Evolutionary conservation across 2,329 filamentous ascomycete species (phyloP).

Genomic region (Parascedosporium putredinis): DNA sequence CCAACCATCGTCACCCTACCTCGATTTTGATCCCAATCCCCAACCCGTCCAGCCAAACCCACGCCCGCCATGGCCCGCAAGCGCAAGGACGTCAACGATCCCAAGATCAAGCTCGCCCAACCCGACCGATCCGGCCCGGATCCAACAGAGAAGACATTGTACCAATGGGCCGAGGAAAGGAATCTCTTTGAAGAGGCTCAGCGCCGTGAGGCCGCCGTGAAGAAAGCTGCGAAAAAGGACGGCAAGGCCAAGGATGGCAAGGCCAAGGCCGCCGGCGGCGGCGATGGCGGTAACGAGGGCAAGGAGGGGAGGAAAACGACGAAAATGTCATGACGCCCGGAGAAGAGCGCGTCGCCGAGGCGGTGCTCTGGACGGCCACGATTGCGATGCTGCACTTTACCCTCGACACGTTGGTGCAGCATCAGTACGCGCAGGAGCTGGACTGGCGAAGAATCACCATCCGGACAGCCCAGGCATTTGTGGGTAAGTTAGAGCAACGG

Average conservation of each 20-base stretch:
- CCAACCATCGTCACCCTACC: background rate
- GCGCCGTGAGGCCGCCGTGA: conserved; percentile 23
- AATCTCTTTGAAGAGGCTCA: conserved; percentile 44
- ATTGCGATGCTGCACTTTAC: conserved; percentile 66
- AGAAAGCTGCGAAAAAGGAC: conserved; percentile 12
- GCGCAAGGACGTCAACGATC: conserved; percentile 33
- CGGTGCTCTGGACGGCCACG: conserved; percentile 47
- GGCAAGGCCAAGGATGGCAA: conserved; percentile 7
- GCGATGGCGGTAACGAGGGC: conserved; percentile 18
- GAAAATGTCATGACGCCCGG: conserved; percentile 27
- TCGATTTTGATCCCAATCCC: background rate
- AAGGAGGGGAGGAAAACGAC: too few relatives aligned
- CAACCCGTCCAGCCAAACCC: background rate
- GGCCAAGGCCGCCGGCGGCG: background rate
- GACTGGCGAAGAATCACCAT: conserved; percentile 44
- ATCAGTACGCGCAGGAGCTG: conserved; percentile 63
- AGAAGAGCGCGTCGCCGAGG: conserved; percentile 43
- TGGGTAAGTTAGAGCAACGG: conserved; percentile 31
- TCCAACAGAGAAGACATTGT: conserved; percentile 54
- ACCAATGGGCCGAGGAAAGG: conserved; percentile 59
- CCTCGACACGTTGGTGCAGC: conserved; percentile 67
- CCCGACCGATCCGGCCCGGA: conserved; percentile 52
- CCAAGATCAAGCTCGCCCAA: conserved; percentile 52
- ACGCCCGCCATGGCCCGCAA: conserved; percentile 32
- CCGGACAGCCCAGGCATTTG: conserved; percentile 42